A percentile compares a stretch with the other conserved stretches of the same genome.
These are phyloP conservation scores for Wickerhamiella infanticola DNA, from an alignment of 1,139 yeast species.

Conservation along the genomic window DNA sequence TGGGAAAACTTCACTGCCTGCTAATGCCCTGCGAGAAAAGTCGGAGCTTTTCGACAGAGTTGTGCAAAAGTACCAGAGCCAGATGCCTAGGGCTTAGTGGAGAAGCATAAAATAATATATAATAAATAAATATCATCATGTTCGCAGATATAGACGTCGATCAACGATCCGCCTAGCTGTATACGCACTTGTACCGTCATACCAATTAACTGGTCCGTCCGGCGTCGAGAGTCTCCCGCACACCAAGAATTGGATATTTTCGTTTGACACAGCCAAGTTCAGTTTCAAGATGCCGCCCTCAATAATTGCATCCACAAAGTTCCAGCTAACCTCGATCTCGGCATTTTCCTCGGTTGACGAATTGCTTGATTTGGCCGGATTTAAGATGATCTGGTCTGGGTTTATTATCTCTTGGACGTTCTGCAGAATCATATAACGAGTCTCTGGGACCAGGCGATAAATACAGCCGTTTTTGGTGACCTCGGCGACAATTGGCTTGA, in stretches of 20 bases:
- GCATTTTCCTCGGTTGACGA: too few relatives aligned
- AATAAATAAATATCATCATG: not conserved
- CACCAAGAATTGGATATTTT: not conserved
- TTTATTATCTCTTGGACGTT: not conserved
- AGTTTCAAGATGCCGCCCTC: not conserved
- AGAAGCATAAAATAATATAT: not conserved
- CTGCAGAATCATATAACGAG: not conserved
- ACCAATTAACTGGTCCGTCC: not conserved
- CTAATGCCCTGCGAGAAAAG: conserved; percentile 39
- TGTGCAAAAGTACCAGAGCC: conserved; percentile 33
- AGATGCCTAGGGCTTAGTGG: not conserved
- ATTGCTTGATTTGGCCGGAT: not conserved
- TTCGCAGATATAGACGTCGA: not conserved
- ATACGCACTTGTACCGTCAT: not conserved
- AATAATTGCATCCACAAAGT: not conserved
- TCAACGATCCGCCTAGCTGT: not conserved
- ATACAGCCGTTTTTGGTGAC: not conserved
- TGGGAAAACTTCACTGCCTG: conserved; percentile 30
- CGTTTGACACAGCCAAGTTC: not conserved
- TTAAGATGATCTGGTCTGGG: not conserved
- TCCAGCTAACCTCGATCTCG: not conserved
- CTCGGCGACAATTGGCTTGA: not conserved
- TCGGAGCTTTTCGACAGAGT: conserved; percentile 40
- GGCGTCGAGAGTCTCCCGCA: not conserved
- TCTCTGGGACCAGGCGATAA: not conserved